phyloP scores from a whole-genome alignment of 2,329 filamentous ascomycete species.

The Colletotrichum sp. region DNA sequence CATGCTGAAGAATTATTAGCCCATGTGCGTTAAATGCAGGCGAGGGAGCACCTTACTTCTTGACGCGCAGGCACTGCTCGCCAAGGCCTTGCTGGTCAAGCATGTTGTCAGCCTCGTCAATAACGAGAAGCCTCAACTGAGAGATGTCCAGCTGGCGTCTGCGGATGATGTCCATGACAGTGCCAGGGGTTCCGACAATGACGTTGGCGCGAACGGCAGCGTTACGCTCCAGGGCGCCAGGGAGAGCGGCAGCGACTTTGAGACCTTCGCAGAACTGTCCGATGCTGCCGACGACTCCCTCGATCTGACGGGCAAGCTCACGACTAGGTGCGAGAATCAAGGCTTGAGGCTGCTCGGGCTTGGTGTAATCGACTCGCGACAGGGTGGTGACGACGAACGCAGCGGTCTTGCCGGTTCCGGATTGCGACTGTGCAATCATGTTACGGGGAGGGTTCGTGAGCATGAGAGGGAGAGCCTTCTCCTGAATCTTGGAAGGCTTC shows the following conservation, averaged over 20 bases:
- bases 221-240: conserved; percentile 74
- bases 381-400: conserved; percentile 94
- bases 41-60: conserved; percentile 60
- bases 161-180: conserved; percentile 85
- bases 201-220: conserved; percentile 76
- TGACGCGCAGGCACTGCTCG: conserved; percentile 92
- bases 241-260: conserved; percentile 81
- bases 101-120: conserved; percentile 99
- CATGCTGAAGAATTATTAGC: conserved; percentile 57
- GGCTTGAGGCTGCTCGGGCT: conserved; percentile 77
- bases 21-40: background rate
- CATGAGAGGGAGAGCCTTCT: conserved; percentile 89
- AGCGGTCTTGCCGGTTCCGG: conserved; percentile 96
- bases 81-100: conserved; percentile 93
- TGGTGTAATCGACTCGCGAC: conserved; percentile 78
- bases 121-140: conserved; percentile 80
- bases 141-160: conserved; percentile 75
- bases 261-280: conserved; percentile 83
- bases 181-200: conserved; percentile 92
- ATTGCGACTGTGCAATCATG: conserved; percentile 99
- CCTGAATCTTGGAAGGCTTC: conserved; percentile 98
- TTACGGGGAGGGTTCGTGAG: conserved; percentile 86
- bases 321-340: conserved; percentile 90
- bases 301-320: conserved; percentile 93
- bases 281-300: conserved; percentile 83